Evolutionary conservation across 2,329 filamentous ascomycete species (phyloP).

Genomic region (Biscogniauxia marginata): DNA sequence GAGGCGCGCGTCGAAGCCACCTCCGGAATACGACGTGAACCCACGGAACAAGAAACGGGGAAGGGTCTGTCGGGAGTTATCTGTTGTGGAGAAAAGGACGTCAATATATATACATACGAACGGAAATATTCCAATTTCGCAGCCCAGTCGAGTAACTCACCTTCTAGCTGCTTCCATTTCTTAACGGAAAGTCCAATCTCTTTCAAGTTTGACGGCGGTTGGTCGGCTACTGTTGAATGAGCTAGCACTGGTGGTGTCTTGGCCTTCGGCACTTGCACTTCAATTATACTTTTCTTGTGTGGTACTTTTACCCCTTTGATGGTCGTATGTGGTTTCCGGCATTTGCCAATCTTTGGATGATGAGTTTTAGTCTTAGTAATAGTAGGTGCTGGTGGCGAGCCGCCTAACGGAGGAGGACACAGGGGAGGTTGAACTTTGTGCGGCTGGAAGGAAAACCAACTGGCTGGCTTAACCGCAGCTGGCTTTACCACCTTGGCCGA

Average conservation of each 20-base stretch:
- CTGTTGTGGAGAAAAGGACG: neutral
- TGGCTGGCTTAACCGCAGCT: too few relatives aligned
- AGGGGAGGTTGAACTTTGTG: too few relatives aligned
- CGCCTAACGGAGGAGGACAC: too few relatives aligned
- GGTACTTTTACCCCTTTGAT: too few relatives aligned
- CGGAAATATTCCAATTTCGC: neutral
- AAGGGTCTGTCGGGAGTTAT: slow-evolving; percentile 1
- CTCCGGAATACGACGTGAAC: slow-evolving; percentile 6
- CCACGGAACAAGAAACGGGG: slow-evolving; percentile 14
- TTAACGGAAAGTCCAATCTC: neutral
- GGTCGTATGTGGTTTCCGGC: too few relatives aligned
- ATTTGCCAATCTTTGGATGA: too few relatives aligned
- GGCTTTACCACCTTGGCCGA: neutral
- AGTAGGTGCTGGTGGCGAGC: too few relatives aligned
- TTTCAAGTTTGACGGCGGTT: neutral
- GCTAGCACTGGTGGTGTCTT: neutral
- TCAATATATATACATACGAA: neutral
- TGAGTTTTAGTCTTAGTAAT: too few relatives aligned
- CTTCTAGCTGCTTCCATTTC: slow-evolving; percentile 2
- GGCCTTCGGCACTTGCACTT: neutral
- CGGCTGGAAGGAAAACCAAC: too few relatives aligned
- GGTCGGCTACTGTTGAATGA: neutral
- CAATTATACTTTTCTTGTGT: too few relatives aligned
- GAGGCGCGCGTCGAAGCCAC: slow-evolving; percentile 4
- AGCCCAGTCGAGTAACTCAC: neutral